Evolutionary conservation across 371 early-diverging fungal species (phyloP).

Genomic region (Apophysomyces ossiformis): DNA sequence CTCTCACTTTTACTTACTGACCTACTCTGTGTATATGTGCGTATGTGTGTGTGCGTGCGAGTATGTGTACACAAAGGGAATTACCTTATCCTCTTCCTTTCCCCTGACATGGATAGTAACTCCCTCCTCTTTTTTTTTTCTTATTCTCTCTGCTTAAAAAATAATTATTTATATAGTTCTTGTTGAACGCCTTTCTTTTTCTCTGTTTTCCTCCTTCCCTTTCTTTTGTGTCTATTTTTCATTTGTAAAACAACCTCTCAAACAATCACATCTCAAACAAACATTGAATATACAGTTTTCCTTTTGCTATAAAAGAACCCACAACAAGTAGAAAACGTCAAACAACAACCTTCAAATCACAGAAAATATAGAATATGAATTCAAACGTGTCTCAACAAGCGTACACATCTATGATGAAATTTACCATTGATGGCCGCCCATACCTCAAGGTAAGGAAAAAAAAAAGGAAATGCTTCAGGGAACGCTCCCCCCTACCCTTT

Average conservation of each 20-base stretch:
- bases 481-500: no score
- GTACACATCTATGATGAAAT: slow-evolving; percentile 56
- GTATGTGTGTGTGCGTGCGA: no score
- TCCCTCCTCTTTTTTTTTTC: slow-evolving; percentile 10
- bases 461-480: background rate
- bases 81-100: background rate
- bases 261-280: background rate
- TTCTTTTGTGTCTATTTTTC: slow-evolving; percentile 11
- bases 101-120: background rate
- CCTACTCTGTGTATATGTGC: no score
- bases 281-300: no score
- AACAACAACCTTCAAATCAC: background rate
- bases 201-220: slow-evolving; percentile 17
- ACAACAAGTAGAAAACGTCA: background rate
- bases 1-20: no score
- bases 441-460: slow-evolving; percentile 43
- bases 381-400: slow-evolving; percentile 47
- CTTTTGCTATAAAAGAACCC: no score
- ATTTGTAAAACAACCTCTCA: background rate
- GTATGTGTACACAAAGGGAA: no score
- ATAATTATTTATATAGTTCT: slow-evolving; percentile 8
- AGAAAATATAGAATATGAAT: slow-evolving; percentile 26
- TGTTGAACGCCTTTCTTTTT: background rate
- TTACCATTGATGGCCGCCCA: slow-evolving; percentile 53
- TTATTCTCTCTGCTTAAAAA: background rate